These are phyloP conservation scores for Talaromyces sp. DNA, from an alignment of 2,329 filamentous ascomycete genomes.

Conservation along the genomic window DNA sequence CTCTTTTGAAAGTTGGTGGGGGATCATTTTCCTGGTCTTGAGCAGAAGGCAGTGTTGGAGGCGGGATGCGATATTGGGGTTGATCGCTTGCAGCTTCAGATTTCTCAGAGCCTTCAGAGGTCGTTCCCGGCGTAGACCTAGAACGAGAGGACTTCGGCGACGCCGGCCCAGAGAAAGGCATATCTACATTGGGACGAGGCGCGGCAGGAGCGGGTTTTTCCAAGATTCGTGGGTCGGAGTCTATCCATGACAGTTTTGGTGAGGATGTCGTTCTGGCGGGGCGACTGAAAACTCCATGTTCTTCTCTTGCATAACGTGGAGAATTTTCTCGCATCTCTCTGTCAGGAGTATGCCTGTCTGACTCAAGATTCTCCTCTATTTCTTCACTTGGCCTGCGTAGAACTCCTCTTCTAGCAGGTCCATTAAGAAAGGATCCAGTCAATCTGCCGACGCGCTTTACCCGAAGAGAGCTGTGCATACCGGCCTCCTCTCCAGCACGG, in stretches of 20 bases:
- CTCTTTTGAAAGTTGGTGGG: slow-evolving; percentile 61
- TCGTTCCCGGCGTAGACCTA: slow-evolving; percentile 37
- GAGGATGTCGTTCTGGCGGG: slow-evolving; percentile 25
- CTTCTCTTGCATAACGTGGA: slow-evolving; percentile 26
- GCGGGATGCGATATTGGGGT: slow-evolving; percentile 54
- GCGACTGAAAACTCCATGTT: slow-evolving; percentile 24
- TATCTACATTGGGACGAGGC: slow-evolving; percentile 21
- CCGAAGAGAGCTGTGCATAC: slow-evolving; percentile 67
- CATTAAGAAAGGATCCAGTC: slow-evolving; percentile 71
- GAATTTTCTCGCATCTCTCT: slow-evolving; percentile 25
- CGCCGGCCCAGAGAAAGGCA: slow-evolving; percentile 29
- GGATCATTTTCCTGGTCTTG: slow-evolving; percentile 83
- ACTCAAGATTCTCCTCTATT: slow-evolving; percentile 44
- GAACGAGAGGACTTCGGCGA: slow-evolving; percentile 34
- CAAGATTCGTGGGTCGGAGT: slow-evolving; percentile 26
- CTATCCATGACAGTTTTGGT: slow-evolving; percentile 35
- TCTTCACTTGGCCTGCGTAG: slow-evolving; percentile 59
- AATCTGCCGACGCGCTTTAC: slow-evolving; percentile 71
- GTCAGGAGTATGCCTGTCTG: slow-evolving; percentile 25
- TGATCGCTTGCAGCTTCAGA: slow-evolving; percentile 41
- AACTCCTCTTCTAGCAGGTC: slow-evolving; percentile 70
- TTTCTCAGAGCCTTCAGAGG: slow-evolving; percentile 37
- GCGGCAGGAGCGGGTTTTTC: slow-evolving; percentile 22
- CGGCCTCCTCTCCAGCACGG: slow-evolving; percentile 57
- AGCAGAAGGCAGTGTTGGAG: slow-evolving; percentile 55